Evolutionary conservation across 2,329 filamentous ascomycete species (phyloP).

Genomic region (Rhynchosporium graminicola): DNA sequence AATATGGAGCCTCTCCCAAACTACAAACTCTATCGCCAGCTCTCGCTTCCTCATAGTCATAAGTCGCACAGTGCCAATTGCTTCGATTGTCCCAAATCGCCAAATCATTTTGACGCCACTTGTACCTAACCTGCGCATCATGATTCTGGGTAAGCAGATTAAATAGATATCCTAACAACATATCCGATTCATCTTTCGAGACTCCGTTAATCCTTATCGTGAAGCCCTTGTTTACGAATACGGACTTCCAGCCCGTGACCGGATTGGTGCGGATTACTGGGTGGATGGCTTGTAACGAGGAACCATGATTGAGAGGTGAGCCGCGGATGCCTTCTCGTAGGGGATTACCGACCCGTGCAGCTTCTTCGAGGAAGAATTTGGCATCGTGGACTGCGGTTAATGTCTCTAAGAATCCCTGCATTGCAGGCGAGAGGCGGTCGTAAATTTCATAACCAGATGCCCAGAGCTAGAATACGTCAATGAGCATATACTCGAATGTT

Average conservation of each 20-base stretch:
- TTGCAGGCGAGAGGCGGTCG: constrained; percentile 51
- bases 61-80: constrained; percentile 55
- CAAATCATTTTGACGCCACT: constrained; percentile 54
- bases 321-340: neutral
- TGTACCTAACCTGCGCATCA: constrained; percentile 57
- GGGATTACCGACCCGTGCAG: neutral
- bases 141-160: constrained; percentile 55
- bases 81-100: constrained; percentile 68
- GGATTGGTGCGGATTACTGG: constrained; percentile 60
- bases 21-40: neutral
- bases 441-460: constrained; percentile 55
- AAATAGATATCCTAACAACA: constrained; percentile 35
- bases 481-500: too few relatives aligned
- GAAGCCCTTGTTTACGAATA: constrained; percentile 46
- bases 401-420: constrained; percentile 26
- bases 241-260: constrained; percentile 55
- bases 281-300: neutral
- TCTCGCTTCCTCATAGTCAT: constrained; percentile 55
- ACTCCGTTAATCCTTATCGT: constrained; percentile 29
- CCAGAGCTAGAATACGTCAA: constrained; percentile 38
- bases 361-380: neutral
- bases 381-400: neutral
- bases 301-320: neutral
- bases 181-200: neutral
- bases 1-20: neutral